Percentiles rank a stretch among this genome's conserved stretches.
These are phyloP conservation scores for Scheffersomyces coipomensis DNA, from an alignment of 805 yeast genomes.

Conservation along the genomic window DNA sequence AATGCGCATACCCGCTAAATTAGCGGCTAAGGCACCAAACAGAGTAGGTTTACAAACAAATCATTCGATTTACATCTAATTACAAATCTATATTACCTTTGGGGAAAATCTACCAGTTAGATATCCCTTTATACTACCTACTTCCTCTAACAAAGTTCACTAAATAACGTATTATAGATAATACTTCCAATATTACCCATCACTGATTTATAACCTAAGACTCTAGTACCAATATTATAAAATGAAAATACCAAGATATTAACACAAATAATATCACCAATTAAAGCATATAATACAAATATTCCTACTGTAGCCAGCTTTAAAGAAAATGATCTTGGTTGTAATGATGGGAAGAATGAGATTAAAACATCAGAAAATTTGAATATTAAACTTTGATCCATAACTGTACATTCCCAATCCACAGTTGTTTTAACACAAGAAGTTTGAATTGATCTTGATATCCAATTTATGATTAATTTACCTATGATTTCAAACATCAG, in stretches of 20 bases:
- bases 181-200: slow-evolving; percentile 2
- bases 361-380: slow-evolving; percentile 15
- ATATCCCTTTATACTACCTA: too few relatives aligned
- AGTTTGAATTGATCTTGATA: neutral
- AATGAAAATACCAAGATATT: slow-evolving; percentile 12
- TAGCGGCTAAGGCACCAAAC: too few relatives aligned
- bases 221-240: slow-evolving; percentile 6
- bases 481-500: neutral
- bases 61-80: too few relatives aligned
- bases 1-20: too few relatives aligned
- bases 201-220: slow-evolving; percentile 3
- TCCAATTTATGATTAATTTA: neutral
- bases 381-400: slow-evolving; percentile 11
- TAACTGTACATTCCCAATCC: neutral
- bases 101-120: too few relatives aligned
- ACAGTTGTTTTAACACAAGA: neutral
- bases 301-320: slow-evolving; percentile 8
- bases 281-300: slow-evolving; percentile 17
- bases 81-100: too few relatives aligned
- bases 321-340: neutral
- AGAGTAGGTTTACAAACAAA: too few relatives aligned
- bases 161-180: slow-evolving; percentile 2
- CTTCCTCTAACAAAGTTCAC: neutral
- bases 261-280: slow-evolving; percentile 18
- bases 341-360: slow-evolving; percentile 1